phyloP scores from a whole-genome alignment of 2,329 filamentous ascomycete genomes.

The Fusarium fujikuroi region DNA sequence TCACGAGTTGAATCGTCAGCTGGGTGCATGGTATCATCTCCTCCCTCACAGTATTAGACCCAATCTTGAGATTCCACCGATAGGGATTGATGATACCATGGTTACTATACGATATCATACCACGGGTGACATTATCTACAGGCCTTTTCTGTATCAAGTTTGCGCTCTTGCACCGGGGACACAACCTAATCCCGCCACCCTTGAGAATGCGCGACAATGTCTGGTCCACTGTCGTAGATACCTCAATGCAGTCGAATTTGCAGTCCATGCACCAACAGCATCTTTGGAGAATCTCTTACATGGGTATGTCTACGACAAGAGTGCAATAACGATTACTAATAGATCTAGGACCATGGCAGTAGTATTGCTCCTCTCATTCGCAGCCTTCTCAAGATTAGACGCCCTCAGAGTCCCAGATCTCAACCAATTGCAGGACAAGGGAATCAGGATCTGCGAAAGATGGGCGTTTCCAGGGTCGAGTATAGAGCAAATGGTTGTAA shows the following conservation, averaged over 20 bases:
- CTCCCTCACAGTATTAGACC: conserved; percentile 33
- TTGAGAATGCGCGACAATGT: conserved; percentile 34
- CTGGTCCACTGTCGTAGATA: conserved; percentile 31
- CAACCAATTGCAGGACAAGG: conserved; percentile 33
- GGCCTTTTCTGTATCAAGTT: conserved; percentile 32
- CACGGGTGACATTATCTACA: conserved; percentile 30
- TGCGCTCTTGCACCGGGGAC: conserved; percentile 7
- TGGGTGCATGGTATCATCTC: conserved; percentile 34
- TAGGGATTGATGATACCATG: conserved; percentile 30
- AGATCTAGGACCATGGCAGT: conserved; percentile 27
- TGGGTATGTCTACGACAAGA: neutral
- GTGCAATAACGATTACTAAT: neutral
- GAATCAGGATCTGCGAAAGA: conserved; percentile 31
- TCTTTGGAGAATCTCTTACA: conserved; percentile 33
- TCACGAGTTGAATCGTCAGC: conserved; percentile 31
- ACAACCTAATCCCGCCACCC: conserved; percentile 1
- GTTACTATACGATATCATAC: conserved; percentile 36
- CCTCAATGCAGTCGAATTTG: conserved; percentile 25
- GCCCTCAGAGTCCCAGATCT: conserved; percentile 28
- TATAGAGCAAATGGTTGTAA: conserved; percentile 39
- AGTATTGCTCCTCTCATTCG: conserved; percentile 28
- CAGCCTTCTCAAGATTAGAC: conserved; percentile 28
- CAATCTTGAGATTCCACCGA: conserved; percentile 7
- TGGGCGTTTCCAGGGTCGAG: conserved; percentile 37
- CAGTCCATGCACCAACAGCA: conserved; percentile 13